Base-by-base conservation (phyloP, 2,329 filamentous ascomycete species). In the Akanthomyces uredinophilus region DNA sequence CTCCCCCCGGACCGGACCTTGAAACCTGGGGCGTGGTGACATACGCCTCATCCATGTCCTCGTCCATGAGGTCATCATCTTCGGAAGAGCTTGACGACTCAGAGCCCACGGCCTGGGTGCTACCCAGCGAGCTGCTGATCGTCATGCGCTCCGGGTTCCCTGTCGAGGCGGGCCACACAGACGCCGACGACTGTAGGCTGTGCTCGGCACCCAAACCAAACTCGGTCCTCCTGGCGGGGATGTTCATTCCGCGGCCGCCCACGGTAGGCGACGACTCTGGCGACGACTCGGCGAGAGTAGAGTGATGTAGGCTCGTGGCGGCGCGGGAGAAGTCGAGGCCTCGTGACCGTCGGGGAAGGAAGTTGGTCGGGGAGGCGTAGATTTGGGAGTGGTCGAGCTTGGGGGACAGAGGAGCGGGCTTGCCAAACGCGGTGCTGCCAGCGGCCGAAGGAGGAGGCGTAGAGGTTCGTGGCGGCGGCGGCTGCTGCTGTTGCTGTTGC, bases 241-340 rank as follows among this genome's bases (percentile, higher is more conserved):
- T 88, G 69, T 83, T 86, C 79, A 87, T 84, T 29, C 81, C 85
- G 65, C 79, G 76, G 43, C 89, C 86, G 35, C 51, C 60, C 3
- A 95, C 88, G 14, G 89, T 93, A 0, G 95, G 95, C 0, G 93
- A 97, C 0, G 92, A 95, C 73, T 96, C 92, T 4, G 93, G 92
- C 5, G 91, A 95, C 1, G 91, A 90, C 72, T 96, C 91, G 61
- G 94, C 93, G 10, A 98, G 83, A 0, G 91, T 98, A 18, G 94
- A 97, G 75, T 98, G 95, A 76, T 98, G 95, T 24, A 99, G 81
- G 72, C 93, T 96, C 13, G 94, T 97, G 65, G 92, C 95, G 13
- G 93, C 93, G 67, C 94, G 85, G 46, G 94, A 94, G 74, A 96
- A 98, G 76, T 98, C 94, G 64, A 97, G 81, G 49, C 94, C 94